These are phyloP conservation scores for Puccinellia tenuiflora DNA, from an alignment of 176 grass and related monocot species.

Conservation along the genomic window DNA sequence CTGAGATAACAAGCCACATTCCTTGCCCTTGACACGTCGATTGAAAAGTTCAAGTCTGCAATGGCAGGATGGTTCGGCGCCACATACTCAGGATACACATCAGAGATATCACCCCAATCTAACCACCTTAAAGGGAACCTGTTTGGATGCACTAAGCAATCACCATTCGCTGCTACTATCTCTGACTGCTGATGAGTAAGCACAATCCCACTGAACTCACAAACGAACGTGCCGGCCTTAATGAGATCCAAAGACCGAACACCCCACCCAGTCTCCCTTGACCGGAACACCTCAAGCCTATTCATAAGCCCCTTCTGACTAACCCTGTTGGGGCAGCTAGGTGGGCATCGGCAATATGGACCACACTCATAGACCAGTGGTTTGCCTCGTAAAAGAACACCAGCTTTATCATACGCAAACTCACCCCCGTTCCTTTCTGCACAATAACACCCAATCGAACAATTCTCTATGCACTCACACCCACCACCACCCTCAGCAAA, in stretches of 20 bases:
- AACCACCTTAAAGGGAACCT: slow-evolving; percentile 79
- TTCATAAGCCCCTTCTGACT: slow-evolving; percentile 76
- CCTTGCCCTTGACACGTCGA: slow-evolving; percentile 84
- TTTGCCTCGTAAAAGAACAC: slow-evolving; percentile 70
- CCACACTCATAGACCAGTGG: slow-evolving; percentile 89
- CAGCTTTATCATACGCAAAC: slow-evolving; percentile 75
- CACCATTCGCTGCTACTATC: slow-evolving; percentile 45
- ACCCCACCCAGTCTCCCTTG: slow-evolving; percentile 92
- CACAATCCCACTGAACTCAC: slow-evolving; percentile 91
- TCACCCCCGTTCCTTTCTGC: slow-evolving; percentile 73
- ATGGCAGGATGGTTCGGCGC: slow-evolving; percentile 45
- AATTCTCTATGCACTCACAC: slow-evolving; percentile 59
- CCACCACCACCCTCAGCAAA: slow-evolving; percentile 60
- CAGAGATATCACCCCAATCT: slow-evolving; percentile 97
- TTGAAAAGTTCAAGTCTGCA: slow-evolving; percentile 66
- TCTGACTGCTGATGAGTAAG: slow-evolving; percentile 80
- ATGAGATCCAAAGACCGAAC: slow-evolving; percentile 95
- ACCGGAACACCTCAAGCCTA: slow-evolving; percentile 87
- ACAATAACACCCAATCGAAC: slow-evolving; percentile 75
- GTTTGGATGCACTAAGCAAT: slow-evolving; percentile 76
- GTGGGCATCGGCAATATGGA: slow-evolving; percentile 67
- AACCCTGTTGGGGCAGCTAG: slow-evolving; percentile 82
- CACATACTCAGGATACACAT: slow-evolving; percentile 72
- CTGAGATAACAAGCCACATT: slow-evolving; percentile 99
- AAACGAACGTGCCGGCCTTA: slow-evolving; percentile 78